Base-by-base conservation (phyloP, 2,329 filamentous ascomycete genomes). In the Ophiocordyceps camponoti-saundersi region DNA sequence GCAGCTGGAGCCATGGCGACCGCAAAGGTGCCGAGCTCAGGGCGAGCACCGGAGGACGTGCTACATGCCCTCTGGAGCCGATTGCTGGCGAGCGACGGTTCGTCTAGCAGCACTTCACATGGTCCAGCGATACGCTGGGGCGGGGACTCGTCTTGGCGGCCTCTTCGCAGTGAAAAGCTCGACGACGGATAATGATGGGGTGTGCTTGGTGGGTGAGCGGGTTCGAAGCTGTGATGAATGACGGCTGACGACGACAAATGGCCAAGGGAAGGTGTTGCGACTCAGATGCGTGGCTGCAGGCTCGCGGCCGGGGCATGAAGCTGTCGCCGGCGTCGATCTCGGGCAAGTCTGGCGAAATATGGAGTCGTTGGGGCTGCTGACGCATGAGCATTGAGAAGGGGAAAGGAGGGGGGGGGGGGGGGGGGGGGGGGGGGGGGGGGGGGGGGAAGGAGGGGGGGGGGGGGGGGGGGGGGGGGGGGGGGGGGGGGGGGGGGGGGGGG, bases 1-100 rank as follows among this genome's bases (percentile, higher is more conserved):
- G 54, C 48, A 49, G 53, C 51, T 43, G 53, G 51, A 48, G 56
- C 51, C 56, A 61, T 61, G 51, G 53, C 55, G 51, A 51, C 48
- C 47, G 47, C 45, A 46, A 44, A 47, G 47, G 44, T 54, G 48
- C 48, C 48, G 51, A 42, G 39, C 48, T 47, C 43, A 39, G 42
- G 36, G 42, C 44, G 43, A 39, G 48, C 42, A 32, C 21, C 43
- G 15, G 30, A 30, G 8, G 36, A 30, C 15, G 8, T 30, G 45
- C 36, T 34, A 39, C 48, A 53, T 51, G 47, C 50, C 51, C 50
- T 50, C 47, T 20, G 20, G 29, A 42, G 21, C 23, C 21, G 45
- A 45, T 41, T 36, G 34, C 15, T 3, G 39, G 42, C 40, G 21
- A n/a, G 7, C 34, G 44, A 15, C 22, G 2, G 40, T 15, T 44